Evolutionary conservation across 202 grass and related monocot species (phyloP), one percentile per base, ranked within the genome.

Genomic region (Elaeis oleifera): DNA sequence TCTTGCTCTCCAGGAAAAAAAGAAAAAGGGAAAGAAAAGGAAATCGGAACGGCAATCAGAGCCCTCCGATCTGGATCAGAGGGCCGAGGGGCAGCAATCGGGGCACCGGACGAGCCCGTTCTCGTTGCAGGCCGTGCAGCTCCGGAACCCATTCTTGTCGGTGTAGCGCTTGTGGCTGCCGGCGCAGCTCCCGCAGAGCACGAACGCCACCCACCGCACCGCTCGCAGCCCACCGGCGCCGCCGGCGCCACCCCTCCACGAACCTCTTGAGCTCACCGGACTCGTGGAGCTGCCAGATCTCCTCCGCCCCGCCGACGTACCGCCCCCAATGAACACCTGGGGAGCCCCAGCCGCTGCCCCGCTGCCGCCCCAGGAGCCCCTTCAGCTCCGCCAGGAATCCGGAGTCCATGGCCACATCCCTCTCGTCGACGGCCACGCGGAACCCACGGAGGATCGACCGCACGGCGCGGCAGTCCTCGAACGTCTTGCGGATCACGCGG

Each of bases 41-140:
- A 44, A 44, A 44, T 44, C 36, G 3, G 11, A 44, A 44, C 7
- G 8, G 36, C 36, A 44, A 44, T 13, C 36, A 13, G 36, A 44
- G 36, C 5, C 20, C 25, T 17, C 18, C 50, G 69, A 76, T 72
- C 73, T 73, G 59, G 72, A 71, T 77, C 87, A 90, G 74, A 69
- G 49, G 74, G 71, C 65, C 29, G 81, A 54, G 25, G 64, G 65
- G 53, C 73, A 85, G 82, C 94, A 92, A 72, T 84, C 72, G 2
- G 88, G 82, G 72, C 94, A 99, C 1, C 85, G 80, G 44, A 85
- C 77, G 49, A 99, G 94, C 53, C 88, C 94, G 56, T 97, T 92
- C 77, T 97, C 94, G 83, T 97, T 97, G 82, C 94, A 92, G 11
- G 78, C 84, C 71, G 74, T 72, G 80, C 90, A 96, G 70, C 63